Conservation (phyloP, 1,284 basidiomycete genomes). For the Filobasidium uniguttulatum region DNA sequence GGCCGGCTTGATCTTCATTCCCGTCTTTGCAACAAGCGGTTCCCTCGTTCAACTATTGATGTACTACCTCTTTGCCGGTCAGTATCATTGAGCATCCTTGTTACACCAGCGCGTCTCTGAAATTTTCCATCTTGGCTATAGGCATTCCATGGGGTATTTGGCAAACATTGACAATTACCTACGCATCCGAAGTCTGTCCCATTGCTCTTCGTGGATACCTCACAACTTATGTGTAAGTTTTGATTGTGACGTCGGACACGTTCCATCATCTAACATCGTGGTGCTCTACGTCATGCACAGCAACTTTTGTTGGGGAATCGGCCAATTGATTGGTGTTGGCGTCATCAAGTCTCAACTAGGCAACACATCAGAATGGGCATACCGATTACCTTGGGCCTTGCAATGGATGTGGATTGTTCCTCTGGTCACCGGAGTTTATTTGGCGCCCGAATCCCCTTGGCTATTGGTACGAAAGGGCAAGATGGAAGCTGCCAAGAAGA, state of each 20-base stretch:
- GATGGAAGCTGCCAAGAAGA: conserved; percentile 38
- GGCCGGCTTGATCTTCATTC: conserved; percentile 27
- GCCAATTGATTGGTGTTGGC: conserved; percentile 31
- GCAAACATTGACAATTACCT: conserved; percentile 16
- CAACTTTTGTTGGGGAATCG: conserved; percentile 34
- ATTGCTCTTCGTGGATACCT: conserved; percentile 31
- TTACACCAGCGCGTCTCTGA: background rate
- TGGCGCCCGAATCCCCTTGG: conserved; percentile 27
- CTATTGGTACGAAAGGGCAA: conserved; percentile 38
- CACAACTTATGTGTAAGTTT: conserved; percentile 23
- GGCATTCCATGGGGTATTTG: conserved; percentile 29
- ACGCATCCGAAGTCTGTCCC: conserved; percentile 29
- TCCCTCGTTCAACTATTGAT: conserved; percentile 23
- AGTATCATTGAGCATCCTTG: background rate
- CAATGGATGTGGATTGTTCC: conserved; percentile 16
- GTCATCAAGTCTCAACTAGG: conserved; percentile 29
- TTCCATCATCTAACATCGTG: background rate
- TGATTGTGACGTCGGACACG: background rate
- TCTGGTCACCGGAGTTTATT: conserved; percentile 9
- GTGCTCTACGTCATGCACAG: background rate
- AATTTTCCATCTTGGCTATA: background rate
- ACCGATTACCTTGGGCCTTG: conserved; percentile 28
- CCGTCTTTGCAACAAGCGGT: conserved; percentile 23
- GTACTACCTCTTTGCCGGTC: conserved; percentile 24
- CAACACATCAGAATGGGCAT: conserved; percentile 15